Percentiles rank a stretch among this genome's conserved stretches.
These are phyloP conservation scores for Candida endomychidarum DNA, from an alignment of 805 yeast genomes.

Conservation along the genomic window DNA sequence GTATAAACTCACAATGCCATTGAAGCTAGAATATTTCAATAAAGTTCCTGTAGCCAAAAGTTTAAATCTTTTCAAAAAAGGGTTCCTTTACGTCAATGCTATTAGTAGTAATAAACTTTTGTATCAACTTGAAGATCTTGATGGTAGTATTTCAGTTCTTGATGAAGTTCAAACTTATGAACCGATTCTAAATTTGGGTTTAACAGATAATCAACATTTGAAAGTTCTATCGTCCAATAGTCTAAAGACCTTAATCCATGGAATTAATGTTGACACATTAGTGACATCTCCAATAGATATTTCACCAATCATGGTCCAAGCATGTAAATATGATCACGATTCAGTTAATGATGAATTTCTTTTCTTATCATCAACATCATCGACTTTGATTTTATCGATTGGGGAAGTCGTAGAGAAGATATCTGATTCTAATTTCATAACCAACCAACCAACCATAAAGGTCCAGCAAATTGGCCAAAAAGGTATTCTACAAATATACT, in stretches of 20 bases:
- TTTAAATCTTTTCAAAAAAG: constrained; percentile 66
- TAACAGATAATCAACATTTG: constrained; percentile 23
- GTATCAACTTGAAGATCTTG: constrained; percentile 79
- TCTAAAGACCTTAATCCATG: constrained; percentile 52
- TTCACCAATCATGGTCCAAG: constrained; percentile 60
- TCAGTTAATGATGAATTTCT: constrained; percentile 61
- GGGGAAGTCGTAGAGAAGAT: constrained; percentile 82
- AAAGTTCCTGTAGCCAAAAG: constrained; percentile 60
- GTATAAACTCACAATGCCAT: constrained; percentile 55
- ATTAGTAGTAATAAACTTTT: constrained; percentile 62
- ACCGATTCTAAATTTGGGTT: constrained; percentile 7
- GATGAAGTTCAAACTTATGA: constrained; percentile 17
- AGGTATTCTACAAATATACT: constrained; percentile 71
- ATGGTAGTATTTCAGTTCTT: constrained; percentile 35
- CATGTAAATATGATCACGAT: constrained; percentile 48
- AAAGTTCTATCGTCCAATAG: constrained; percentile 15
- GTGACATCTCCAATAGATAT: constrained; percentile 77
- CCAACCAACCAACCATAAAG: constrained; percentile 59
- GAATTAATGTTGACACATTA: constrained; percentile 57
- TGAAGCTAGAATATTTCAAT: constrained; percentile 71
- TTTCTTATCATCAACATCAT: constrained; percentile 56
- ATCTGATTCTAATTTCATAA: constrained; percentile 59
- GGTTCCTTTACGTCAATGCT: constrained; percentile 68
- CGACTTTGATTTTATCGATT: constrained; percentile 71
- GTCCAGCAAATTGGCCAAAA: constrained; percentile 65